Conservation (phyloP, 208 protist genomes). For the Trypanosoma avium region DNA sequence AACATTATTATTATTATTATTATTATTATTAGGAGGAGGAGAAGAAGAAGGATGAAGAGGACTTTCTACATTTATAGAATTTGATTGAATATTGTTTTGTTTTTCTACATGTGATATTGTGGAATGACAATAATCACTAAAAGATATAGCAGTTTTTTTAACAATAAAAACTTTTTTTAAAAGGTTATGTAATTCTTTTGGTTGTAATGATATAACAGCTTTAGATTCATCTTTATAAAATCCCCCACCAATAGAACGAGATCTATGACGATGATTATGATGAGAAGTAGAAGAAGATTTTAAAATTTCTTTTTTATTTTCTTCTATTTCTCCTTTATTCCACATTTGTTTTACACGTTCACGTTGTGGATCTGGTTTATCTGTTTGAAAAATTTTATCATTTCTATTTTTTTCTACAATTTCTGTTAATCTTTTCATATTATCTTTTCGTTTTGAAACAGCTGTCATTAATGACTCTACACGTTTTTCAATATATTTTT, state of each 20-base stretch:
- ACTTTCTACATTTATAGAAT: too few relatives aligned
- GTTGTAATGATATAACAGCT: slow-evolving; percentile 39
- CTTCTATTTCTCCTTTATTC: slow-evolving; percentile 22
- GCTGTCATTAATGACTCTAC: slow-evolving; percentile 73
- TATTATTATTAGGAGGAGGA: neutral
- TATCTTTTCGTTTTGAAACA: slow-evolving; percentile 70
- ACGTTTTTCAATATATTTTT: slow-evolving; percentile 68
- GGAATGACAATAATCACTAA: slow-evolving; percentile 44
- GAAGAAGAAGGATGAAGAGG: too few relatives aligned
- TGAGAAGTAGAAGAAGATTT: neutral
- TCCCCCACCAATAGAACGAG: slow-evolving; percentile 45
- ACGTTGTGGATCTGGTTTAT: slow-evolving; percentile 43
- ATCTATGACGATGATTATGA: neutral
- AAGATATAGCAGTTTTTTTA: slow-evolving; percentile 31
- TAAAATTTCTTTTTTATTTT: neutral
- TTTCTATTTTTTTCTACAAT: slow-evolving; percentile 65
- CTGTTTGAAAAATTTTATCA: slow-evolving; percentile 68
- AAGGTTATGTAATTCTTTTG: slow-evolving; percentile 52
- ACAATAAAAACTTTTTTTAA: slow-evolving; percentile 31
- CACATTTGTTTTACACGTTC: slow-evolving; percentile 35
- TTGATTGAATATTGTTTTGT: neutral
- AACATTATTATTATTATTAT: neutral
- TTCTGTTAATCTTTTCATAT: slow-evolving; percentile 67
- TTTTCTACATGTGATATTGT: slow-evolving; percentile 12
- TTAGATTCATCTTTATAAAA: slow-evolving; percentile 62